Base-by-base conservation (phyloP, 148 eudicot species). In the Pouteria glomerata region DNA sequence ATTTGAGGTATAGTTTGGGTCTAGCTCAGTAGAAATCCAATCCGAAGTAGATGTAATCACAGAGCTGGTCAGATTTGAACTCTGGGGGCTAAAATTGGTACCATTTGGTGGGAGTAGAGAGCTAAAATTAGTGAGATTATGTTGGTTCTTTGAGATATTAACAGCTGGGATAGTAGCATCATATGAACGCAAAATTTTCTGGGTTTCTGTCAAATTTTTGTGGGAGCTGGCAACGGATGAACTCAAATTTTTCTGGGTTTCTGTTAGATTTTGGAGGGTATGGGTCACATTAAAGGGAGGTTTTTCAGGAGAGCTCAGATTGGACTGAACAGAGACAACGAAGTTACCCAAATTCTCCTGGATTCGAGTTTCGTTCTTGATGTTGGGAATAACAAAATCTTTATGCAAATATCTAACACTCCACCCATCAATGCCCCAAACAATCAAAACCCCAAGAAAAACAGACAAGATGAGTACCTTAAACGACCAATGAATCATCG, bases 1-100 rank as follows among this genome's bases (percentile, higher is more conserved):
- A 69, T 75, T 85, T 23, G 85, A 77, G 2, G 89, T 78, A 63
- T 71, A 85, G 52, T 85, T 74, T 13, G 74, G 77, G 76, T 85
- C 90, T 65, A 90, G 67, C 76, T 90, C 74, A 59, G 81, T 73
- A 37, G 85, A 71, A 84, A 81, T 69, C 87, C 96, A 79, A 14
- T 78, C 72, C 66, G 64, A 48, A 74, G 45, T 69, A 24, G 56
- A 45, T 3, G 69, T 18, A 41, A 7, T 29, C 29, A 55, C 50
- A 35, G 1, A 7, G 26, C 48, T 6, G 21, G 45, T 16, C 3
- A 15, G 37, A 66, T 61, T 52, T n/a, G 31, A 33, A 39, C 10
- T 51, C 0, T 51, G 26, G 57, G 61, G 13, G 24, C 53, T 52
- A 3, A 47, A 63, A 37, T 45, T 44, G 16, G 69, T 35, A 29